Conservation (phyloP, 768 basidiomycete genomes). For the Pulveroboletus sp. region DNA sequence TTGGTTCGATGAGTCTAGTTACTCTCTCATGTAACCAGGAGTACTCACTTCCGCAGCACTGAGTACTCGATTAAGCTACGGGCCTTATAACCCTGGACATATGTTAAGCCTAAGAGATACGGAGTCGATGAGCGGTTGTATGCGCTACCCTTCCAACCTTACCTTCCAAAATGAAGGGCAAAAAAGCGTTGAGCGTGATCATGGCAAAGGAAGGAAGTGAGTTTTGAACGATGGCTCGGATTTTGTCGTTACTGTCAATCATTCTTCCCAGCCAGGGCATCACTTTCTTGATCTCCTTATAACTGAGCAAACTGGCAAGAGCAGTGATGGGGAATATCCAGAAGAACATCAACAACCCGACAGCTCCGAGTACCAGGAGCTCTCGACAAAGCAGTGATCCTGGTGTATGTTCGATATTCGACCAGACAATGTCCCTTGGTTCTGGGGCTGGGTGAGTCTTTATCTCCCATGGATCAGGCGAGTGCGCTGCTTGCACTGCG, state of each 20-base stretch:
- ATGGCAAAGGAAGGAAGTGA: constrained; percentile 89
- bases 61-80: constrained; percentile 93
- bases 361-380: constrained; percentile 61
- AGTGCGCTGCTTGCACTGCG: constrained; percentile 79
- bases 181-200: constrained; percentile 80
- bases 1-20: constrained; percentile 29
- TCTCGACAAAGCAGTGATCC: constrained; percentile 60
- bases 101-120: constrained; percentile 56
- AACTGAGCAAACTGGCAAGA: constrained; percentile 83
- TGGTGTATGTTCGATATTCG: constrained; percentile 71
- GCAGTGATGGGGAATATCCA: constrained; percentile 91
- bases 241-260: constrained; percentile 75
- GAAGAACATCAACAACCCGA: constrained; percentile 75
- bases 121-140: background rate
- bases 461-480: constrained; percentile 59
- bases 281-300: constrained; percentile 86
- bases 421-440: constrained; percentile 94
- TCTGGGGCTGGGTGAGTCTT: constrained; percentile 81
- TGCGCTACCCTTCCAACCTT: constrained; percentile 1
- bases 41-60: constrained; percentile 77
- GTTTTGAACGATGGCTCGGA: constrained; percentile 89
- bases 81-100: constrained; percentile 86
- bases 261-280: constrained; percentile 84
- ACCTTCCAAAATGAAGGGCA: constrained; percentile 92
- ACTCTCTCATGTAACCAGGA: background rate